Conservation (phyloP, 108 stramenopile genomes). For the Mayamaea pseudoterrestris region DNA sequence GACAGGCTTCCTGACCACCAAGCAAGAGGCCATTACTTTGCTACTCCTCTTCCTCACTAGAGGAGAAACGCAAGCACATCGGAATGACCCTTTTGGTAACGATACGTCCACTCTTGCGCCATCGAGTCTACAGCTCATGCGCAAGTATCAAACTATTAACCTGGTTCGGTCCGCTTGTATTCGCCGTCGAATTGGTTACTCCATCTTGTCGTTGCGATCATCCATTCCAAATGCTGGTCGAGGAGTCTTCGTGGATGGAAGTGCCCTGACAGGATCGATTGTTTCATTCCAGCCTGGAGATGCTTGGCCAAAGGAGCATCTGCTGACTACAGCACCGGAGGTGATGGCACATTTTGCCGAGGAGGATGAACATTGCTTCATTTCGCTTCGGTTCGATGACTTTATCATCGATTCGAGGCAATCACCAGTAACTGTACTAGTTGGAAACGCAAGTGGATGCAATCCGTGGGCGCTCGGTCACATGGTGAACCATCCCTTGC, state of each 20-base stretch:
- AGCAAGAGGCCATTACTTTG: too few relatives aligned
- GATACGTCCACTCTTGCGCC: too few relatives aligned
- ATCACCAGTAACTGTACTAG: constrained; percentile 66
- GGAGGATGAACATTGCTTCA: constrained; percentile 50
- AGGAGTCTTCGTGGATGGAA: constrained; percentile 77
- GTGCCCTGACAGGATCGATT: constrained; percentile 56
- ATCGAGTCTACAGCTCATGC: constrained; percentile 23
- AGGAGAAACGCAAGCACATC: too few relatives aligned
- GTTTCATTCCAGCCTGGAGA: constrained; percentile 70
- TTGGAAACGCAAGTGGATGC: constrained; percentile 15
- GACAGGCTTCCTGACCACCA: too few relatives aligned
- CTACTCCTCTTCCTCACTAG: too few relatives aligned
- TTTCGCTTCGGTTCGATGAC: constrained; percentile 72
- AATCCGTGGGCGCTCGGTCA: constrained; percentile 74
- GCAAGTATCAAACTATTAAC: constrained; percentile 67
- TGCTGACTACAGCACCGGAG: constrained; percentile 13
- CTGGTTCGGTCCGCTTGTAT: constrained; percentile 43
- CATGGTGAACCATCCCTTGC: constrained; percentile 72
- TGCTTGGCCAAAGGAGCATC: constrained; percentile 69
- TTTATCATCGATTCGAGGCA: constrained; percentile 64
- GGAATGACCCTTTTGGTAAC: too few relatives aligned
- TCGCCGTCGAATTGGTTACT: constrained; percentile 24
- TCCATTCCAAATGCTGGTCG: constrained; percentile 66
- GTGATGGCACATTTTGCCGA: constrained; percentile 6
- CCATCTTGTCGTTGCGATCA: constrained; percentile 43